Percentiles rank a stretch among this genome's conserved stretches.
These are phyloP conservation scores for Sporothrix inflata DNA, from an alignment of 2,329 filamentous ascomycete species.

Conservation along the genomic window DNA sequence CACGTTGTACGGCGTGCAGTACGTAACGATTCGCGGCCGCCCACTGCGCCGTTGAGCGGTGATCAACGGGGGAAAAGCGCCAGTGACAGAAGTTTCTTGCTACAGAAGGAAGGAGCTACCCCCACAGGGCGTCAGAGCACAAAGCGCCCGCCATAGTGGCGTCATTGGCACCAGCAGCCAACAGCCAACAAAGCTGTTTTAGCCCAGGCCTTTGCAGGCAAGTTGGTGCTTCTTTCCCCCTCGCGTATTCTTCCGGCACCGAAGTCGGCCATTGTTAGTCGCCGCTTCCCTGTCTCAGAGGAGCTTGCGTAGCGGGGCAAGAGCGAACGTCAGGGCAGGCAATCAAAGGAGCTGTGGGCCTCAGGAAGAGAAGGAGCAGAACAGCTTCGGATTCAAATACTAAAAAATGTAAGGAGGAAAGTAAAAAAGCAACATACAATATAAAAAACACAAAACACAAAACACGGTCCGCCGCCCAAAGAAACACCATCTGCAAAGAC, in stretches of 20 bases:
- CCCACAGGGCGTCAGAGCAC: background rate
- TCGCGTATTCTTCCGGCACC: conserved; percentile 16
- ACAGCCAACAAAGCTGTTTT: background rate
- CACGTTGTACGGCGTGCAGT: background rate
- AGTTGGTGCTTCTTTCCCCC: background rate
- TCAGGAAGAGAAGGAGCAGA: background rate
- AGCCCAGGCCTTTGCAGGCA: background rate
- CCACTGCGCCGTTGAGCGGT: background rate
- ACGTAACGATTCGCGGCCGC: conserved; percentile 9
- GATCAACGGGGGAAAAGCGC: conserved; percentile 3
- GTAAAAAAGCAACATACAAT: background rate
- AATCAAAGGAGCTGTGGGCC: background rate
- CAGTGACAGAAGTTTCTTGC: background rate
- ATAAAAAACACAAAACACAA: background rate
- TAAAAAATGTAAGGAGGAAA: background rate
- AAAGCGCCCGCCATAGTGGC: background rate
- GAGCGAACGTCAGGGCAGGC: background rate
- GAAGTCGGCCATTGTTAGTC: conserved; percentile 18
- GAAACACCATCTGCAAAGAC: background rate
- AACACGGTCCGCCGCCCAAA: background rate
- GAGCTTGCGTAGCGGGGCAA: conserved; percentile 9
- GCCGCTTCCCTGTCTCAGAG: conserved; percentile 16
- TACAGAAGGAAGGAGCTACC: background rate
- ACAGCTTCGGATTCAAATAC: background rate
- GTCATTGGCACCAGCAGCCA: background rate